These are phyloP conservation scores for Lyophyllum shimeji DNA, from an alignment of 768 basidiomycete genomes.

Conservation along the genomic window DNA sequence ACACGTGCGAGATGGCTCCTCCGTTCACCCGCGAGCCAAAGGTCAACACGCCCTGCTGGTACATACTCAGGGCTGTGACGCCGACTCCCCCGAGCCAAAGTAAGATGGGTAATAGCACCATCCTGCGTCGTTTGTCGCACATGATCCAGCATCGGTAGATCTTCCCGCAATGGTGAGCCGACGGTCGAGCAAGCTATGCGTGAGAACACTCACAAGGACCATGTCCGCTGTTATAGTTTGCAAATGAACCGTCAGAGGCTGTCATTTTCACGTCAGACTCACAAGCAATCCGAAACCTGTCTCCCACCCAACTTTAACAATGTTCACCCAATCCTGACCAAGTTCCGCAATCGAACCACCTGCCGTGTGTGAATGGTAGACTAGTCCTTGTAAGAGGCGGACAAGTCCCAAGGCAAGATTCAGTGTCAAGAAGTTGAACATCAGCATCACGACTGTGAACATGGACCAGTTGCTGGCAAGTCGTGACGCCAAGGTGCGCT, in stretches of 20 bases:
- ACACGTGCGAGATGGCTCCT: slow-evolving; percentile 29
- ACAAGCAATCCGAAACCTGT: neutral
- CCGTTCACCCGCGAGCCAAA: neutral
- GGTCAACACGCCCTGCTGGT: neutral
- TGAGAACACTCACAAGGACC: slow-evolving; percentile 32
- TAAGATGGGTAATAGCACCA: slow-evolving; percentile 28
- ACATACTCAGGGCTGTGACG: slow-evolving; percentile 11
- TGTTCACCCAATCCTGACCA: slow-evolving; percentile 38
- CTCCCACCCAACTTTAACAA: slow-evolving; percentile 34
- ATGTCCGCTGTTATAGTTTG: slow-evolving; percentile 44
- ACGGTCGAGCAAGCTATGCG: neutral
- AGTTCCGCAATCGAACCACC: slow-evolving; percentile 34
- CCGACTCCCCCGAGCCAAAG: slow-evolving; percentile 38
- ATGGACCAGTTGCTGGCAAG: slow-evolving; percentile 30
- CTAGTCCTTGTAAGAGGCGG: slow-evolving; percentile 41
- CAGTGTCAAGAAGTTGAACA: slow-evolving; percentile 39
- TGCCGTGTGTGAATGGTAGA: slow-evolving; percentile 22
- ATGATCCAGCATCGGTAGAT: slow-evolving; percentile 34
- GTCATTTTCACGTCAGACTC: neutral
- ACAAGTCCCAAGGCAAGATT: slow-evolving; percentile 41
- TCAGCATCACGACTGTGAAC: slow-evolving; percentile 34
- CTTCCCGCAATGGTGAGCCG: neutral
- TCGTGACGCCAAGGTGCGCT: slow-evolving; percentile 23
- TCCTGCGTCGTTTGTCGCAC: slow-evolving; percentile 28
- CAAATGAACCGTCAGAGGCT: neutral